These are phyloP conservation scores for Talaromyces piceae DNA, from an alignment of 2,329 filamentous ascomycete genomes.

Conservation along the genomic window DNA sequence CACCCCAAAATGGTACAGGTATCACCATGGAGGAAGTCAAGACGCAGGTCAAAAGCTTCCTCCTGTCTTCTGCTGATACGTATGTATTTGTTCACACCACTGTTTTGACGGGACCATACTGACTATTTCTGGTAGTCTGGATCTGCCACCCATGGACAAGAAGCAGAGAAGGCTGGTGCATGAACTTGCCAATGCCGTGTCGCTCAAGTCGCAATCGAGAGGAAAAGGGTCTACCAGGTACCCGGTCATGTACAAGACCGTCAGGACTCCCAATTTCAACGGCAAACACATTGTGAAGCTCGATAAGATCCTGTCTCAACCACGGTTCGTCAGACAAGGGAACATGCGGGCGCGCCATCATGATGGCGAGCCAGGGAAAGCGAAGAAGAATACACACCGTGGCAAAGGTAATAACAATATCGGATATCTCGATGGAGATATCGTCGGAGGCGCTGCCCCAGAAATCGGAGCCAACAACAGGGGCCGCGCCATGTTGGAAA, in stretches of 20 bases:
- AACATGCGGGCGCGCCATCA: constrained; percentile 27
- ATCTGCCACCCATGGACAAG: constrained; percentile 79
- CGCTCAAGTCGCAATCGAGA: constrained; percentile 74
- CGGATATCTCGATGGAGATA: constrained; percentile 71
- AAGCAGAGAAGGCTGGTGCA: constrained; percentile 70
- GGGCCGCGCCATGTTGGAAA: constrained; percentile 81
- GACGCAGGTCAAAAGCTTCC: constrained; percentile 64
- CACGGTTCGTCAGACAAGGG: constrained; percentile 21
- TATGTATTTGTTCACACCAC: constrained; percentile 33
- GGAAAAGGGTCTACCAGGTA: constrained; percentile 67
- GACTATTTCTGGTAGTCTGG: constrained; percentile 45
- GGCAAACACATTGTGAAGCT: constrained; percentile 46
- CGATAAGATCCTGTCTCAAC: constrained; percentile 31
- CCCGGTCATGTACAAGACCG: constrained; percentile 69
- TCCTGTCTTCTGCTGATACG: constrained; percentile 57
- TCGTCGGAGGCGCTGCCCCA: constrained; percentile 77
- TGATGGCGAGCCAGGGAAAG: not conserved
- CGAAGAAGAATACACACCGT: not conserved
- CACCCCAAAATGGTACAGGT: constrained; percentile 64
- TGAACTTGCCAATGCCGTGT: constrained; percentile 65
- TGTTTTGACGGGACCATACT: constrained; percentile 4
- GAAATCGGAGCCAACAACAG: constrained; percentile 77
- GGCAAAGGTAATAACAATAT: constrained; percentile 44
- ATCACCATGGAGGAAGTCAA: constrained; percentile 65
- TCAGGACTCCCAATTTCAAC: constrained; percentile 55